Conservation (phyloP, 169 alveolate genomes). For the Plasmodium knowlesi region DNA sequence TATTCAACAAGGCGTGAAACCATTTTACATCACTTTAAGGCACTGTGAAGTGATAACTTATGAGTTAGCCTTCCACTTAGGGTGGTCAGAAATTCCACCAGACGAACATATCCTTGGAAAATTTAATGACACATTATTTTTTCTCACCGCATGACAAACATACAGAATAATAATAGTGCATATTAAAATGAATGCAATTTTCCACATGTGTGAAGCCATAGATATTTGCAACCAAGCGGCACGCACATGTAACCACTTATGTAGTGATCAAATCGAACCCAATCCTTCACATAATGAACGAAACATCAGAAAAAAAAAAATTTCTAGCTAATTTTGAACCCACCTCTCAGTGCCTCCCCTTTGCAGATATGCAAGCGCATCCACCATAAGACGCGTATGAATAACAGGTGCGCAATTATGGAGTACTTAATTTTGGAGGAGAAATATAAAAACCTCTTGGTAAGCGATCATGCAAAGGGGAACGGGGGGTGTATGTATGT, state of each 20-base stretch:
- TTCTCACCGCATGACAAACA: not conserved
- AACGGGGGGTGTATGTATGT: not conserved
- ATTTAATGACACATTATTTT: not conserved
- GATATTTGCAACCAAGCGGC: not conserved
- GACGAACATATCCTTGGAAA: not conserved
- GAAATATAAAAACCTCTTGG: conserved; percentile 70
- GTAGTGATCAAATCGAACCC: not conserved
- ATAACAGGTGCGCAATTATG: conserved; percentile 5
- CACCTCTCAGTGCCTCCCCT: not conserved
- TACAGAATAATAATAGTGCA: not conserved
- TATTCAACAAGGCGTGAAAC: not conserved
- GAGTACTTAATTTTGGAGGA: conserved; percentile 69
- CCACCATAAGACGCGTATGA: not conserved
- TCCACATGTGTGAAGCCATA: not conserved
- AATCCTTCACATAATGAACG: not conserved
- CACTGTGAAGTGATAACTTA: not conserved
- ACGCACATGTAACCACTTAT: not conserved
- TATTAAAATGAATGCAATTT: not conserved
- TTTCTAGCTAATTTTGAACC: not conserved
- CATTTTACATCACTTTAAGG: not conserved
- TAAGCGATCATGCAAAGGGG: conserved; percentile 12
- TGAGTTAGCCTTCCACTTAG: not conserved
- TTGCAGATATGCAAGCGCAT: not conserved
- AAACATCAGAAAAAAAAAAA: not conserved
- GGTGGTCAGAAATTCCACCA: not conserved